A percentile compares a stretch with the other conserved stretches of the same genome.
These are phyloP conservation scores for Elsinoe fawcettii DNA, from an alignment of 2,329 filamentous ascomycete genomes.

Conservation along the genomic window DNA sequence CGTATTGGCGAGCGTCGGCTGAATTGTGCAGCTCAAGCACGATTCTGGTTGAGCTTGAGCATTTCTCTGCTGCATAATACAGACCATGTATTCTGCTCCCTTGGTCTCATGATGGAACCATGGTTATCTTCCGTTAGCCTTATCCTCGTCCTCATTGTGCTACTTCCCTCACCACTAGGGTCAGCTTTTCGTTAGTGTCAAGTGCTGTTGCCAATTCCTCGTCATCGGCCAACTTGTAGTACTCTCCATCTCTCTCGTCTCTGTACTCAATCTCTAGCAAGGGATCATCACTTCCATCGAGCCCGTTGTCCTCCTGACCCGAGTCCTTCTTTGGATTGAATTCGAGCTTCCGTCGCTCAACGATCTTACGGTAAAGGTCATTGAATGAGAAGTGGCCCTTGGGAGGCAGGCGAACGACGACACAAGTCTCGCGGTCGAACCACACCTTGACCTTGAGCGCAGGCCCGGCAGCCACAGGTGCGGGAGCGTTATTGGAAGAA, in stretches of 20 bases:
- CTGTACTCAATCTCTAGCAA: slow-evolving; percentile 75
- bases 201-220: slow-evolving; percentile 74
- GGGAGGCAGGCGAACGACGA: slow-evolving; percentile 78
- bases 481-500: slow-evolving; percentile 7
- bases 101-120: no score
- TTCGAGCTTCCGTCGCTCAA: slow-evolving; percentile 70
- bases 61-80: no score
- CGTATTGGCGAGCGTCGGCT: neutral
- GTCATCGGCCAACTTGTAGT: slow-evolving; percentile 67
- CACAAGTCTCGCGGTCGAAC: slow-evolving; percentile 76
- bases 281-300: slow-evolving; percentile 39
- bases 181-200: slow-evolving; percentile 77
- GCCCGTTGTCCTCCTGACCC: slow-evolving; percentile 23
- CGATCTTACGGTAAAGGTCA: slow-evolving; percentile 75
- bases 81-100: no score
- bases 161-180: slow-evolving; percentile 46
- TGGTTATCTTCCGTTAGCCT: no score
- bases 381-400: slow-evolving; percentile 61
- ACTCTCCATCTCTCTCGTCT: slow-evolving; percentile 71
- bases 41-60: neutral
- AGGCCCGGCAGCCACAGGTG: slow-evolving; percentile 20
- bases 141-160: slow-evolving; percentile 1
- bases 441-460: slow-evolving; percentile 86
- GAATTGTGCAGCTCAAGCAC: neutral
- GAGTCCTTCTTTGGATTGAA: slow-evolving; percentile 25